A percentile compares a stretch with the other conserved stretches of the same genome.
Evolutionary conservation across 177 flowering plant species (phyloP).

Genomic region (Vitis hybrid): DNA sequence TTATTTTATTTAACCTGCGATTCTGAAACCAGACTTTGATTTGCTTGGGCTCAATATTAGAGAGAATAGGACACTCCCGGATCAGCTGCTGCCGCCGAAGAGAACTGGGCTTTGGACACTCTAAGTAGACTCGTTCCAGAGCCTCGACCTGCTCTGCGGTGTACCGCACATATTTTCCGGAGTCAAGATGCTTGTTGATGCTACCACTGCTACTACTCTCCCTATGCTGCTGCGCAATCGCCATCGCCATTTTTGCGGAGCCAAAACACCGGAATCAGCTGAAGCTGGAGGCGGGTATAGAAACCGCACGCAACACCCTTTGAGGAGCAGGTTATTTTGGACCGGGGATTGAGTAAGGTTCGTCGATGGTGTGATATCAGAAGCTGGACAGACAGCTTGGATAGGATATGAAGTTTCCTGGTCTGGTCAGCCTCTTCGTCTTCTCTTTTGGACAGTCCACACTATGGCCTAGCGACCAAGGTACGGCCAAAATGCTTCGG

Average conservation of each 20-base stretch:
- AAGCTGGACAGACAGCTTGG: not conserved
- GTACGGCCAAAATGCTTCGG: constrained; percentile 1
- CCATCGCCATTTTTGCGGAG: constrained; percentile 64
- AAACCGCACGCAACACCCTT: no score
- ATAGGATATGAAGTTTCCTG: not conserved
- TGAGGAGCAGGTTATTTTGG: not conserved
- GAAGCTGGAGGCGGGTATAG: no score
- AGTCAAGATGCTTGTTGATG: constrained; percentile 54
- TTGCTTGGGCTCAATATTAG: constrained; percentile 92
- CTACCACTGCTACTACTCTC: constrained; percentile 64
- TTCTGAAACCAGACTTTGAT: constrained; percentile 99
- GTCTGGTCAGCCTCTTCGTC: not conserved
- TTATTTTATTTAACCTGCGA: constrained; percentile 51
- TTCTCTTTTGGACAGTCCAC: no score
- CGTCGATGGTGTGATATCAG: constrained; percentile 13
- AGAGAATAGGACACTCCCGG: constrained; percentile 78
- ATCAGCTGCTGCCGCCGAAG: constrained; percentile 83
- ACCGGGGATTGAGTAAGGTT: constrained; percentile 12
- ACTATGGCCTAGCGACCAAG: not conserved
- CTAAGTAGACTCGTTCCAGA: constrained; percentile 77
- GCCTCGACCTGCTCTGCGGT: constrained; percentile 93
- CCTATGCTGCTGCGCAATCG: constrained; percentile 58
- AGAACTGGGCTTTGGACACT: constrained; percentile 93
- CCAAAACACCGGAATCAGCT: no score
- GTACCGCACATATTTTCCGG: constrained; percentile 87